Percentiles rank a stretch among this genome's conserved stretches.
Conservation (phyloP, 495 filamentous ascomycete genomes). For the Thozetella sp. region DNA sequence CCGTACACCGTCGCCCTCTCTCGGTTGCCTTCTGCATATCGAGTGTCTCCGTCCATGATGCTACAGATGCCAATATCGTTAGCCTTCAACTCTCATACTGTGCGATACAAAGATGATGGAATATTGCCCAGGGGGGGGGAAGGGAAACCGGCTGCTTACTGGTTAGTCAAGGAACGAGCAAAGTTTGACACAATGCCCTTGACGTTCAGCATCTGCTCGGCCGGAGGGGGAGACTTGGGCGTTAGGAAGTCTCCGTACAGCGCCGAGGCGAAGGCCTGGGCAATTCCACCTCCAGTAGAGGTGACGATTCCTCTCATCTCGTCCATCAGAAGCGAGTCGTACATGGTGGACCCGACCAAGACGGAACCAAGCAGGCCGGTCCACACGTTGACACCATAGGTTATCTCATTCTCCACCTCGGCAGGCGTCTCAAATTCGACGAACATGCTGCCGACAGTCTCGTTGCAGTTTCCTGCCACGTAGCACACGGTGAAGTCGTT, state of each 20-base stretch:
- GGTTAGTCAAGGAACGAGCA: not conserved
- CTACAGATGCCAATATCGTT: not conserved
- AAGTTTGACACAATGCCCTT: not conserved
- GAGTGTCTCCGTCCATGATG: slow-evolving; percentile 1
- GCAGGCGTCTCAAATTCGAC: not conserved
- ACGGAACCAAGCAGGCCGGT: not conserved
- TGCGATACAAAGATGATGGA: no score
- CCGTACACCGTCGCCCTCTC: not conserved
- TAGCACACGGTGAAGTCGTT: not conserved
- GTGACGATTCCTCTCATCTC: not conserved
- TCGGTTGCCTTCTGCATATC: not conserved
- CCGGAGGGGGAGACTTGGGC: not conserved
- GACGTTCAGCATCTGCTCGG: not conserved
- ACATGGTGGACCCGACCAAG: slow-evolving; percentile 1
- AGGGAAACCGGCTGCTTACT: not conserved
- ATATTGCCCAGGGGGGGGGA: no score
- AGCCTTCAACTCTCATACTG: no score
- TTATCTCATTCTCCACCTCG: not conserved
- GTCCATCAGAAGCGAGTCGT: slow-evolving; percentile 7
- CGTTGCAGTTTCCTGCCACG: not conserved
- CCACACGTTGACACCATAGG: not conserved
- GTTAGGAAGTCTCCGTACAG: slow-evolving; percentile 4
- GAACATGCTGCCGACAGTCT: not conserved
- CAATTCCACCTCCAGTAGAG: slow-evolving; percentile 3
- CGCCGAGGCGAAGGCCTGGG: slow-evolving; percentile 1